These are phyloP conservation scores for Croton setiger DNA, from an alignment of 441 rosid species.

Conservation along the genomic window DNA sequence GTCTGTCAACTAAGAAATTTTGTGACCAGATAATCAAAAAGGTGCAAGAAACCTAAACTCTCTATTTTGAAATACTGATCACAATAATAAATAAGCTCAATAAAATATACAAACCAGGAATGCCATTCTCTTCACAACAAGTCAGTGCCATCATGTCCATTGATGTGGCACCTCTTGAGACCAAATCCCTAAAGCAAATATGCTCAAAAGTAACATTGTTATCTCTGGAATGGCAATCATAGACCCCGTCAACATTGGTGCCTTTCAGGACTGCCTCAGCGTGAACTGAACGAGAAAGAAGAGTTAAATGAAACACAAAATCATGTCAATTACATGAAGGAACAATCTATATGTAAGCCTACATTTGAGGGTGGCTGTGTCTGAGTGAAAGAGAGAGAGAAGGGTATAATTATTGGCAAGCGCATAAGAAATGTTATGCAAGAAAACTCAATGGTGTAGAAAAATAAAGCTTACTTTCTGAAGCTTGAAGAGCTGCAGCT, in stretches of 20 bases:
- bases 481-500: slow-evolving; percentile 78
- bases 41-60: background rate
- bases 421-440: background rate
- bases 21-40: too few relatives aligned
- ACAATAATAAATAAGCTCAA: background rate
- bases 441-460: background rate
- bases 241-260: slow-evolving; percentile 47
- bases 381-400: background rate
- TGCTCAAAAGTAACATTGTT: slow-evolving; percentile 41
- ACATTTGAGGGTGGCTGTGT: too few relatives aligned
- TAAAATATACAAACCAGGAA: slow-evolving; percentile 47
- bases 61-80: background rate
- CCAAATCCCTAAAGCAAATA: slow-evolving; percentile 48
- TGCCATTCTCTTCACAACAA: slow-evolving; percentile 58
- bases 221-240: slow-evolving; percentile 44
- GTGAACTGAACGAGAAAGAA: slow-evolving; percentile 40
- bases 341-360: too few relatives aligned
- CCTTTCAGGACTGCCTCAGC: slow-evolving; percentile 65
- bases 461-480: slow-evolving; percentile 42
- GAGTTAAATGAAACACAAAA: background rate
- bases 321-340: background rate
- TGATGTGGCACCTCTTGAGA: slow-evolving; percentile 40
- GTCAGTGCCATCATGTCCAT: slow-evolving; percentile 64
- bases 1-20: background rate
- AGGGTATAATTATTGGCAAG: background rate